Evolutionary conservation across 257 asterid genomes (phyloP), one percentile per base, ranked within the genome.

Genomic region (Solanum medicagineum): DNA sequence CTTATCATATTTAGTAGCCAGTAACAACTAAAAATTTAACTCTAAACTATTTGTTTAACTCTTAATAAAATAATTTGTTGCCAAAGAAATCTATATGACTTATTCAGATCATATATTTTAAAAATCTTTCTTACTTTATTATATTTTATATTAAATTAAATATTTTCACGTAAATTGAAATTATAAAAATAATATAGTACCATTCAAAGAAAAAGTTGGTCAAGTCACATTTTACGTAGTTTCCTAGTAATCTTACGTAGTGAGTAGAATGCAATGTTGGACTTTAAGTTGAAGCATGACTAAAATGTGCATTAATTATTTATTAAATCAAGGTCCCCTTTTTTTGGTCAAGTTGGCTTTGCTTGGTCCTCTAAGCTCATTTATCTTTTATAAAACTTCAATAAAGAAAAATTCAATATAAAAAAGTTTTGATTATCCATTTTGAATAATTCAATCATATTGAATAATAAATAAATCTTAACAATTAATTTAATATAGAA

Each of bases 91-190:
- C 29, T 26, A 26, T 26, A 26, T 26, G 29, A 26, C 29, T 26
- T 26, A 29, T 29, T 29, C 2, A 29, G 32, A 19, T 20, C 2
- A 22, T 1, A 62, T 8, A 0, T 60, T 16, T 55, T 2, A 54
- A 54, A 54, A 20, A 0, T 10, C 1, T 22, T 62, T 0, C 0
- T 62, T 11, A 62, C 26, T 6, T 1, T 24, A 0, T 63, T 26
- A 24, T 12, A 63, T 3, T 26, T 0, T 14, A 0, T 26, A 0
- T 26, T 0, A 0, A 2, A 14, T 26, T 1, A 2, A 24, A 63
- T 26, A 63, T 0, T 0, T 63, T 63, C 10, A 0, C 0, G 1
- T 14, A 29, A 7, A 14, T 26, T 26, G 0, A 13, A 1, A 13
- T 2, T 6, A 6, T 3, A 10, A 22, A 14, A 59, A 9, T 47